phyloP scores from a whole-genome alignment of 2,329 filamentous ascomycete genomes.

The Fusarium chuoi region DNA sequence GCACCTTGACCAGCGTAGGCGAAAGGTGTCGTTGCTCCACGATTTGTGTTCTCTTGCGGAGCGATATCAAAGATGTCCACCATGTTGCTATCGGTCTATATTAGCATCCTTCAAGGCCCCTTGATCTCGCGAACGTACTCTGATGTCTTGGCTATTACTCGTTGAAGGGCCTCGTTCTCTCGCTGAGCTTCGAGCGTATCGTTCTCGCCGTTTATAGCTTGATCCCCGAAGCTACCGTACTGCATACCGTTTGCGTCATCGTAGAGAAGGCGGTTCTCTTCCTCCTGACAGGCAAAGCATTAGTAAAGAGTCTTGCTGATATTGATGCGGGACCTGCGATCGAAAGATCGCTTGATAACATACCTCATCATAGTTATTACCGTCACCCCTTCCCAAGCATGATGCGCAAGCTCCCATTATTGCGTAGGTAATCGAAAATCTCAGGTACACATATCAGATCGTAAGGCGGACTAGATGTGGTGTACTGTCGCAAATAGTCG shows the following conservation, averaged over 20 bases:
- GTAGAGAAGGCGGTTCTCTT: conserved; percentile 68
- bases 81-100: conserved; percentile 62
- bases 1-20: conserved; percentile 65
- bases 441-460: conserved; percentile 38
- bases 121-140: conserved; percentile 58
- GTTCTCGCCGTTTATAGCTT: conserved; percentile 63
- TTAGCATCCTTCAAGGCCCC: conserved; percentile 13
- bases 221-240: conserved; percentile 72
- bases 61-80: conserved; percentile 75
- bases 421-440: conserved; percentile 28
- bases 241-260: conserved; percentile 68
- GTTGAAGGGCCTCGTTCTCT: conserved; percentile 72
- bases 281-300: conserved; percentile 55
- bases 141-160: conserved; percentile 71
- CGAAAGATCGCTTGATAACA: conserved; percentile 22
- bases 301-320: conserved; percentile 1
- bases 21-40: conserved; percentile 54
- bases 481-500: conserved; percentile 1
- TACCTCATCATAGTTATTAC: conserved; percentile 67
- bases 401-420: conserved; percentile 71
- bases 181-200: conserved; percentile 71
- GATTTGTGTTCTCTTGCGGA: conserved; percentile 57
- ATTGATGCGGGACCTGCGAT: not conserved
- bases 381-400: conserved; percentile 64
- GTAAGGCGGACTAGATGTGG: not conserved